Conservation (phyloP, 169 alveolate species). For the Ichthyophthirius multifiliis region DNA sequence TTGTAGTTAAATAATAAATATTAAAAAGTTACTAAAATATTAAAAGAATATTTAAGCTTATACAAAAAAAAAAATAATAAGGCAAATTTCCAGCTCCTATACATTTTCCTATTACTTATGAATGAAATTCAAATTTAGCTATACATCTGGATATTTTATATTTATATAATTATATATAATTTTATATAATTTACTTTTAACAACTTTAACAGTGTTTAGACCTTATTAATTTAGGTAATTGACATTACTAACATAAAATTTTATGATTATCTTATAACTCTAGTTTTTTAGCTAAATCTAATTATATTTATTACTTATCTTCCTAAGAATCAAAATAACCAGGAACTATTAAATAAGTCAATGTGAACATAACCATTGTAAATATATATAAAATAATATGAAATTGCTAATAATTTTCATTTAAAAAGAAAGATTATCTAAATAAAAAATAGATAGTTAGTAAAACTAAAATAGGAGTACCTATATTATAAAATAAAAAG, state of each 20-base stretch:
- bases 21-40: neutral
- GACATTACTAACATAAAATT: neutral
- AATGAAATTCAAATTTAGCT: neutral
- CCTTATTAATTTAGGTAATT: neutral
- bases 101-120: neutral
- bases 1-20: no score
- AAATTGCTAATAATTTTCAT: no score
- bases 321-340: neutral
- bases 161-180: no score
- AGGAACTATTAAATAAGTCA: neutral
- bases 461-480: no score
- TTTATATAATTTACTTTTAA: neutral
- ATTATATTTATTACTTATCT: neutral
- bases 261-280: neutral
- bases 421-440: no score
- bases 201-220: neutral
- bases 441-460: no score
- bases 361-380: no score
- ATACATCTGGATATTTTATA: no score
- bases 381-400: no score
- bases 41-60: neutral
- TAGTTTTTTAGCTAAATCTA: neutral
- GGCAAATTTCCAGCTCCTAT: conserved; percentile 10
- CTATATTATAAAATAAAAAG: no score
- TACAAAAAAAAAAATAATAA: neutral